Conservation (phyloP, 495 filamentous ascomycete species). For the Ascobolus immersus region DNA sequence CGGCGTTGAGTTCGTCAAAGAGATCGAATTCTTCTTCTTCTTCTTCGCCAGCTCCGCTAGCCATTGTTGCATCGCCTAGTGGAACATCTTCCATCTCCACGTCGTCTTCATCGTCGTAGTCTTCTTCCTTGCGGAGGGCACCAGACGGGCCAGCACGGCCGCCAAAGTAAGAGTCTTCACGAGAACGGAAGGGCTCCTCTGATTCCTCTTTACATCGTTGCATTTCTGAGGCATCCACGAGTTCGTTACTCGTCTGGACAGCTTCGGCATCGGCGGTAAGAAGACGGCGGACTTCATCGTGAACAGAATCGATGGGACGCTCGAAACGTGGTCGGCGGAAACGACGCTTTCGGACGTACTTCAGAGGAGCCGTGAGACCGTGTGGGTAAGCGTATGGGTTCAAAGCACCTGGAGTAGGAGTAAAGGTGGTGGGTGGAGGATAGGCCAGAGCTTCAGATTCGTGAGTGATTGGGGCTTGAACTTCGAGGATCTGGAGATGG, state of each 20-base stretch:
- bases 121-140: conserved; percentile 22
- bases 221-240: conserved; percentile 35
- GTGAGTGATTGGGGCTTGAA: conserved; percentile 39
- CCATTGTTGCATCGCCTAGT: neutral
- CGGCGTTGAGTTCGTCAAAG: neutral
- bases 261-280: conserved; percentile 42
- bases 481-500: conserved; percentile 60
- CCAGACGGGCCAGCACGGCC: neutral
- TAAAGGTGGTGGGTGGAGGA: conserved; percentile 1
- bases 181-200: conserved; percentile 12
- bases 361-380: conserved; percentile 77
- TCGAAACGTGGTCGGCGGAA: conserved; percentile 66
- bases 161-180: neutral
- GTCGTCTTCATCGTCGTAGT: conserved; percentile 26
- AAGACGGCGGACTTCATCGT: conserved; percentile 53
- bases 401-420: conserved; percentile 29
- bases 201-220: conserved; percentile 24
- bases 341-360: conserved; percentile 55
- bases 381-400: conserved; percentile 71
- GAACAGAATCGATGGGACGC: conserved; percentile 67
- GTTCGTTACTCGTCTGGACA: conserved; percentile 28
- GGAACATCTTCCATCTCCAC: conserved; percentile 18
- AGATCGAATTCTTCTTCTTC: conserved; percentile 9
- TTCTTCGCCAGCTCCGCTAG: neutral
- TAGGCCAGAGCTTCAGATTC: too few species aligned